Evolutionary conservation across 805 yeast genomes (phyloP), one percentile per base, ranked within the genome.

Genomic region (Kodamaea kaohsiungensis): DNA sequence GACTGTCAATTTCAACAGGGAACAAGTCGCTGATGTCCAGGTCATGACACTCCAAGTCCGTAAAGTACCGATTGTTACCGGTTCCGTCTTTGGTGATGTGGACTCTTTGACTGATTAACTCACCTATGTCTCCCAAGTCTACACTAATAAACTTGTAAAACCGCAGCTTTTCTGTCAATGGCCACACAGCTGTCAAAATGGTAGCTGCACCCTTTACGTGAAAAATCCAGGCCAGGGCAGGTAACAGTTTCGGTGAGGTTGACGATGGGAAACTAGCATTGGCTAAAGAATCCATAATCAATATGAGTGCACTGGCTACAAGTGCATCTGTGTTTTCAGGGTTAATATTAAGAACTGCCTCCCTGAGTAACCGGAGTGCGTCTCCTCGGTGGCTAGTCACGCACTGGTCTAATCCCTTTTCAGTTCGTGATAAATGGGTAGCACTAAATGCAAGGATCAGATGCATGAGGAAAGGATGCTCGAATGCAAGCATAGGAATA

Each of bases 181-280:
- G 97, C 91, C 97, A 91, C n/a, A 92, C 97, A 0, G 97, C 96
- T 1, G 97, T 89, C 49, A 93, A 76, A 52, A 93, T 93, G 0
- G 98, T 92, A 5, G 97, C 97, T 0, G 98, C 97, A 33, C 98
- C 98, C 62, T 95, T 89, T 10, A 93, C 97, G 65, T 93, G 98
- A 76, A 90, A 95, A 53, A 93, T 86, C 98, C 98, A 93, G 0
- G 98, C 96, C 2, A 95, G 86, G 1, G 98, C 92, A 1, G 97
- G 96, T 54, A 91, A 70, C 2, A 91, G 86, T 59, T 81, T 82
- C 7, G 67, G 66, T 2, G 76, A 71, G 2, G 77, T 72, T 35
- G 72, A 70, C 46, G 70, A 66, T 46, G 83, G 96, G 47, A 81
- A 73, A 2, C 86, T 83, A 0, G 97, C 98, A 69, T 92, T 92